These are phyloP conservation scores for Podaxis sp. DNA, from an alignment of 768 basidiomycete species.

Conservation along the genomic window DNA sequence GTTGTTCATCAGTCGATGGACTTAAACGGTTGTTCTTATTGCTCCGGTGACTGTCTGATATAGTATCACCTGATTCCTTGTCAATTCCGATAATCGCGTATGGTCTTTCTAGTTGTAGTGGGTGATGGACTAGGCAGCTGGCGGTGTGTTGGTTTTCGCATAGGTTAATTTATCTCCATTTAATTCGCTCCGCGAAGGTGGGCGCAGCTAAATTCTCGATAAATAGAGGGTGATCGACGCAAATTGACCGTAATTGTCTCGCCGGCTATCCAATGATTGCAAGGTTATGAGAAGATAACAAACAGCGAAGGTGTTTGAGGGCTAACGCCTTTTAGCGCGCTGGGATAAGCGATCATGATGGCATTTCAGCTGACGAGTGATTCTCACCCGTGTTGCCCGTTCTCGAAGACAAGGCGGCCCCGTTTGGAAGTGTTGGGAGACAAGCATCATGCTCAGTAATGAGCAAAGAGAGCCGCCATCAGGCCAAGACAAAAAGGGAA, in stretches of 20 bases:
- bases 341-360: not conserved
- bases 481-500: not conserved
- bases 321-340: too few relatives aligned
- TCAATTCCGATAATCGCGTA: not conserved
- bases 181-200: not conserved
- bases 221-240: not conserved
- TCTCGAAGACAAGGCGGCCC: not conserved
- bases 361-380: not conserved
- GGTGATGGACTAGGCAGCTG: not conserved
- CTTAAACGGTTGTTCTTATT: not conserved
- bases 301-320: too few relatives aligned
- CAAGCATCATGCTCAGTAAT: not conserved
- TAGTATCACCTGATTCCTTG: not conserved
- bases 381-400: not conserved
- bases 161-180: not conserved
- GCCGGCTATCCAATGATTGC: not conserved
- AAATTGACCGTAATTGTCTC: not conserved
- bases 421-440: slow-evolving; percentile 5
- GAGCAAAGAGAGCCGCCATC: not conserved
- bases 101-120: not conserved
- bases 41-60: not conserved
- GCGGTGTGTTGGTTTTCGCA: not conserved
- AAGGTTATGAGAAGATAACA: not conserved
- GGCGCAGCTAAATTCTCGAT: not conserved
- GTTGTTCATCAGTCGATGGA: not conserved